phyloP scores from a whole-genome alignment of 1,284 basidiomycete genomes.

The Rugosomyces carneus region DNA sequence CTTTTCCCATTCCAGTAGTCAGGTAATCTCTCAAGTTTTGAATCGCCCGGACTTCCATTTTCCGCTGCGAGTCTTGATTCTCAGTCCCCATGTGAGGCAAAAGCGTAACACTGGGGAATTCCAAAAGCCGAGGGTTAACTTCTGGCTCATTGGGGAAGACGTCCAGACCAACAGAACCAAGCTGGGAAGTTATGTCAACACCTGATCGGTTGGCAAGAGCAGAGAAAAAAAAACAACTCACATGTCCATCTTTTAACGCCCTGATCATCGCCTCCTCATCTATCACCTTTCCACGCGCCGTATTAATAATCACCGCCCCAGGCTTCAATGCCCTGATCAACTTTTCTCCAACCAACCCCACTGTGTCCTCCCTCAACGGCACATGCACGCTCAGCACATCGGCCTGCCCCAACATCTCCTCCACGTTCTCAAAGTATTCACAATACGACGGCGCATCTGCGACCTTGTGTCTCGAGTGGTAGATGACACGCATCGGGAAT shows the following conservation, averaged over 20 bases:
- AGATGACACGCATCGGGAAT: slow-evolving; percentile 85
- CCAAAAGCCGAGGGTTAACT: slow-evolving; percentile 75
- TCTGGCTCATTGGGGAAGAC: slow-evolving; percentile 87
- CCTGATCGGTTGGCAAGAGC: background rate
- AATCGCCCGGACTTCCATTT: slow-evolving; percentile 78
- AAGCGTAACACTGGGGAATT: slow-evolving; percentile 77
- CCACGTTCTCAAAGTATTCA: slow-evolving; percentile 67
- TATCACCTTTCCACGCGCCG: slow-evolving; percentile 84
- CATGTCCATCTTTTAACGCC: slow-evolving; percentile 81
- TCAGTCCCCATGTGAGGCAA: slow-evolving; percentile 91
- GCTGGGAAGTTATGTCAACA: slow-evolving; percentile 34
- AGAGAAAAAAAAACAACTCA: slow-evolving; percentile 31
- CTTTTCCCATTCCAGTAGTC: slow-evolving; percentile 53
- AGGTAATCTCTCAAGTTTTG: slow-evolving; percentile 68
- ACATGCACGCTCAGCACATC: slow-evolving; percentile 81
- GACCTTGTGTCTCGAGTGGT: slow-evolving; percentile 66
- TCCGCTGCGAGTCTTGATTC: slow-evolving; percentile 73
- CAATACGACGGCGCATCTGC: slow-evolving; percentile 63
- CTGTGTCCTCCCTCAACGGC: slow-evolving; percentile 68
- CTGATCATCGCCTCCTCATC: slow-evolving; percentile 84
- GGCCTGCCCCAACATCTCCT: slow-evolving; percentile 67
- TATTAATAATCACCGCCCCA: slow-evolving; percentile 81
- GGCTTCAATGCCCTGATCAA: slow-evolving; percentile 80
- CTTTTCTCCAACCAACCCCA: slow-evolving; percentile 69
- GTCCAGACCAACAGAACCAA: slow-evolving; percentile 81